Evolutionary conservation across 2,329 filamentous ascomycete species (phyloP).

Genomic region (Ascochyta viciae-villosae): DNA sequence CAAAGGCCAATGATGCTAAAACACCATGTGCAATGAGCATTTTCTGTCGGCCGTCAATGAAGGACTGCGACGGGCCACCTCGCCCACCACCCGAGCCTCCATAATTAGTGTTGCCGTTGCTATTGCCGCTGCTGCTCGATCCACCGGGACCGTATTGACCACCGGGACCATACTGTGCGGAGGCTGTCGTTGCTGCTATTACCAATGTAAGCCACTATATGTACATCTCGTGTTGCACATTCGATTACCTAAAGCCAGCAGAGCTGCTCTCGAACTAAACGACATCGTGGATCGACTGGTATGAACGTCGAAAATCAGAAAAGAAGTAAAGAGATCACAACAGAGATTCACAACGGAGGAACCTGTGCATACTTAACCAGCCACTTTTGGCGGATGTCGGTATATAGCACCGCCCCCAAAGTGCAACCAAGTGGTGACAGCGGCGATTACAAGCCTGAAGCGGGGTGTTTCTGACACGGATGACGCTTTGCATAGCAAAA

Average conservation of each 20-base stretch:
- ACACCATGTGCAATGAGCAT: slow-evolving; percentile 53
- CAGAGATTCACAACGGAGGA: background rate
- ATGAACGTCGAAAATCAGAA: background rate
- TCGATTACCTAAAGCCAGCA: slow-evolving; percentile 24
- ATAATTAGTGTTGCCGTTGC: slow-evolving; percentile 2
- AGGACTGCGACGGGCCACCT: slow-evolving; percentile 16
- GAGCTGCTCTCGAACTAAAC: slow-evolving; percentile 6
- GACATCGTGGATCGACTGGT: slow-evolving; percentile 16
- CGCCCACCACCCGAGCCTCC: slow-evolving; percentile 9
- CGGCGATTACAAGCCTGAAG: slow-evolving; percentile 8
- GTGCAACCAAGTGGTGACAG: slow-evolving; percentile 19
- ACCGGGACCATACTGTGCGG: slow-evolving; percentile 26
- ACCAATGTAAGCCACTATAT: slow-evolving; percentile 7
- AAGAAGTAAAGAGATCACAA: background rate
- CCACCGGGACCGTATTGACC: slow-evolving; percentile 8
- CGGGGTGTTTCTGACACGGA: slow-evolving; percentile 20
- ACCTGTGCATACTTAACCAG: slow-evolving; percentile 1
- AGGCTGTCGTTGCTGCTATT: slow-evolving; percentile 19
- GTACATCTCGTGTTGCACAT: background rate
- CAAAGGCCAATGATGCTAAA: slow-evolving; percentile 53
- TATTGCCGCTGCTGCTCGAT: slow-evolving; percentile 1
- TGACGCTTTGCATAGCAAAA: slow-evolving; percentile 20
- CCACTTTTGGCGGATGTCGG: background rate
- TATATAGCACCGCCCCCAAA: slow-evolving; percentile 3
- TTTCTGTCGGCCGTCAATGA: slow-evolving; percentile 18